Percentiles rank a stretch among this genome's conserved stretches.
Evolutionary conservation across 768 basidiomycete genomes (phyloP).

Genomic region (Kwoniella mangroviensis): DNA sequence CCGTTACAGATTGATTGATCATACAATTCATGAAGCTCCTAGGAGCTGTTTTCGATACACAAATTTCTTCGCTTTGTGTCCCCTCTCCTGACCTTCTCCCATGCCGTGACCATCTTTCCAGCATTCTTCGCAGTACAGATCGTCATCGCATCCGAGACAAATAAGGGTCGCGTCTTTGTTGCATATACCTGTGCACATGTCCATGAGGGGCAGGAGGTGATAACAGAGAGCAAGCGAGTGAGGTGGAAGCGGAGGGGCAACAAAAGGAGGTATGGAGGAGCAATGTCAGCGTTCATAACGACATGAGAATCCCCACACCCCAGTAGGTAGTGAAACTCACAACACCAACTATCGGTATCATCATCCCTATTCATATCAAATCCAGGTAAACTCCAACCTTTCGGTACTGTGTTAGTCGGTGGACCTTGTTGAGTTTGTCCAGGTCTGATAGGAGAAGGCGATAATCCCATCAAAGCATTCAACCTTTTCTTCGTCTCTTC

Average conservation of each 20-base stretch:
- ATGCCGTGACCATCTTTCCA: constrained; percentile 46
- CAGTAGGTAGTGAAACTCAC: constrained; percentile 29
- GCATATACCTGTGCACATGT: constrained; percentile 40
- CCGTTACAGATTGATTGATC: too few species aligned
- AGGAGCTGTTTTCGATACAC: constrained; percentile 20
- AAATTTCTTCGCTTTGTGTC: constrained; percentile 39
- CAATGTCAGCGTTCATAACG: neutral
- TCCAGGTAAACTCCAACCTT: constrained; percentile 39
- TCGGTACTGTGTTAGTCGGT: neutral
- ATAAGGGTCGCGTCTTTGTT: constrained; percentile 45
- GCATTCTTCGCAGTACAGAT: constrained; percentile 45
- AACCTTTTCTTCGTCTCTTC: constrained; percentile 30
- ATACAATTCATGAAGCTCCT: constrained; percentile 4
- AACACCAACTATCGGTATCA: constrained; percentile 50
- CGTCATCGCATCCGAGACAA: constrained; percentile 46
- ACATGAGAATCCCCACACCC: neutral
- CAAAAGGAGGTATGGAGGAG: neutral
- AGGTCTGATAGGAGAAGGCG: constrained; percentile 22
- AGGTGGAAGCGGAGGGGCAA: neutral
- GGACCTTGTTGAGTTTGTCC: neutral
- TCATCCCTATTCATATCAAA: constrained; percentile 41
- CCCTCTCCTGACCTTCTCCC: constrained; percentile 35
- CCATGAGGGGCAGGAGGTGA: neutral
- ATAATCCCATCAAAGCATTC: constrained; percentile 37
- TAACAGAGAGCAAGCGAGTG: neutral